Evolutionary conservation across 352 stramenopile species (phyloP).

Genomic region (Albugo candida): DNA sequence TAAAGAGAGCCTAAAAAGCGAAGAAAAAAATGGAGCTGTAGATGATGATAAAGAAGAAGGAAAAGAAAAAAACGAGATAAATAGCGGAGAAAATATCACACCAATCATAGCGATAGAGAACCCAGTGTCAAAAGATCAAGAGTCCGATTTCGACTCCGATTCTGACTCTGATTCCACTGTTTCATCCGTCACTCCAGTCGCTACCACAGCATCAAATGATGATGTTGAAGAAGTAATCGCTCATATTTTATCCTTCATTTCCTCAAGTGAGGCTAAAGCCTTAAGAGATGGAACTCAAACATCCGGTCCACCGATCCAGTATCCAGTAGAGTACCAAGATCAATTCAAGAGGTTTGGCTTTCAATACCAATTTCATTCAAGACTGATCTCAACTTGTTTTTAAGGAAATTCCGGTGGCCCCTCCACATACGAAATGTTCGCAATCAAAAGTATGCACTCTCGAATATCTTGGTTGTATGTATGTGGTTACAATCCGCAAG

Average conservation of each 20-base stretch:
- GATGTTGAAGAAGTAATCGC: conserved; percentile 3
- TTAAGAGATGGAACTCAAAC: conserved; percentile 15
- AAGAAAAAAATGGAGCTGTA: too few species aligned
- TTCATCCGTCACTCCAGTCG: background rate
- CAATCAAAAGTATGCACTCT: conserved; percentile 23
- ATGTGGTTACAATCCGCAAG: background rate
- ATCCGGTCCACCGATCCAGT: conserved; percentile 23
- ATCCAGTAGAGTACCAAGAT: conserved; percentile 19
- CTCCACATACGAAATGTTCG: conserved; percentile 35
- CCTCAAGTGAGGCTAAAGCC: conserved; percentile 12
- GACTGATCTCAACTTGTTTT: background rate
- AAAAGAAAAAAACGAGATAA: background rate
- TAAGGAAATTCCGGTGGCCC: conserved; percentile 65
- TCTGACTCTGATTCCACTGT: too few species aligned
- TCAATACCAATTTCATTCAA: background rate
- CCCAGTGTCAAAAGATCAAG: background rate
- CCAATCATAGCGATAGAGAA: background rate
- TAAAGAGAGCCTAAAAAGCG: background rate
- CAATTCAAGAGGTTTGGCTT: conserved; percentile 21
- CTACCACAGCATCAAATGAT: background rate
- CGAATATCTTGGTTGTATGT: background rate
- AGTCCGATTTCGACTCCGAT: background rate
- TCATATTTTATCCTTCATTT: conserved; percentile 14
- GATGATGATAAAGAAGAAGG: background rate
- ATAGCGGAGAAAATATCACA: background rate